A percentile compares a stretch with the other conserved stretches of the same genome.
phyloP scores from a whole-genome alignment of 140 eudicot genomes.

The Flaveria floridana region DNA sequence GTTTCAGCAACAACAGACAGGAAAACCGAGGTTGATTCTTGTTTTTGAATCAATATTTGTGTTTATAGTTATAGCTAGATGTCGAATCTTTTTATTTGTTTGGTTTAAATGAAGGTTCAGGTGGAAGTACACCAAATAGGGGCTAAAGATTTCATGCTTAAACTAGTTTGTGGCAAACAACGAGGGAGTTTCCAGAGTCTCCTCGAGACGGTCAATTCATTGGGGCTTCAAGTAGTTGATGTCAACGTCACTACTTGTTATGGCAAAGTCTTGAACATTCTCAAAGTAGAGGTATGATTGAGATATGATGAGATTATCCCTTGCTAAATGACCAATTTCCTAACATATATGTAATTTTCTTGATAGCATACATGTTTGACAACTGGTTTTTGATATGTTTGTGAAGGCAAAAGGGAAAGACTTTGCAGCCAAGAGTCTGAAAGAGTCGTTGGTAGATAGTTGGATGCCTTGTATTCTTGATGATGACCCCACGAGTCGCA shows the following conservation, averaged over 20 bases:
- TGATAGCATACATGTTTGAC: not conserved
- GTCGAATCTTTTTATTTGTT: not conserved
- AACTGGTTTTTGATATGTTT: conserved; percentile 17
- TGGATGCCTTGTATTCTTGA: conserved; percentile 24
- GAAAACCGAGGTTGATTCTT: conserved; percentile 42
- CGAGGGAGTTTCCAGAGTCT: conserved; percentile 51
- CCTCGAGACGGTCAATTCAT: conserved; percentile 55
- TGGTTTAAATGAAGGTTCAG: conserved; percentile 45
- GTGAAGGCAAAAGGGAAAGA: conserved; percentile 42
- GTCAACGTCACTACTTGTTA: conserved; percentile 57
- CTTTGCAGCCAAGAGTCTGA: conserved; percentile 41
- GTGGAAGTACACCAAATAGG: conserved; percentile 62
- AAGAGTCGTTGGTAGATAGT: conserved; percentile 41
- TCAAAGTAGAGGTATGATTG: conserved; percentile 55
- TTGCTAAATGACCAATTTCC: not conserved
- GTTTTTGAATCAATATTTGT: not conserved
- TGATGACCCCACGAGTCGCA: conserved; percentile 12
- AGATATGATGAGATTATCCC: not conserved
- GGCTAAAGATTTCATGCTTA: conserved; percentile 48
- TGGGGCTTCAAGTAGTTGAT: conserved; percentile 60
- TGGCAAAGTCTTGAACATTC: conserved; percentile 51
- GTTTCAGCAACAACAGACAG: conserved; percentile 19
- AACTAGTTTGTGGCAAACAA: conserved; percentile 39
- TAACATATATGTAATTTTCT: not conserved
- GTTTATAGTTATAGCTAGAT: not conserved